Evolutionary conservation across 2,329 filamentous ascomycete species (phyloP), one percentile per base, ranked within the genome.

Genomic region (Hypocreales sp.): DNA sequence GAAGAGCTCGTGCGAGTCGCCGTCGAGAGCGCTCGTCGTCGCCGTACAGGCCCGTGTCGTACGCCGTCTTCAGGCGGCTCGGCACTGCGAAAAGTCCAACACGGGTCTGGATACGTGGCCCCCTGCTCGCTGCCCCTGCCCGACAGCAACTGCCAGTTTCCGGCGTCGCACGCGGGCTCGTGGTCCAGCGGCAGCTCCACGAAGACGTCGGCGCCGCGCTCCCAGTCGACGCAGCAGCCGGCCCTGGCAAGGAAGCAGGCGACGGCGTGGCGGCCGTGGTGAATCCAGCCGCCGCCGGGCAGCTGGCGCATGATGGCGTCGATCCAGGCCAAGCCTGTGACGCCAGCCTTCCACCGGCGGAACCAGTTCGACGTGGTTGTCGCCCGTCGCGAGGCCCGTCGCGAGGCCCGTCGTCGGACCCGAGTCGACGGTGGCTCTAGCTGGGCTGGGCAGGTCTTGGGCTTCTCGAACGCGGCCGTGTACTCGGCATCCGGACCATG

Each of bases 191-290:
- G 60, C 52, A 67, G 68, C 45, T 84, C 79, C 41, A 81, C 76
- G 33, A 86, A 86, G 1, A 84, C 79, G 25, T 80, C 77, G 5
- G 73, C 75, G 2, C 79, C 79, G 12, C 79, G 67, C 52, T 84
- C 79, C 79, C 79, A 86, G 41, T 74, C 68, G 24, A 86, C 58
- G 42, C 83, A 86, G 47, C 77, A 83, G 1, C 79, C 79, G 2
- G 79, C 79, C 3, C 79, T 60, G 1, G 79, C 84, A n/a, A 86
- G 58, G 45, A 86, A 86, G 44, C 78, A 84, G 0, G 79, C 79
- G 0, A 86, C 72, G n/a, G 72, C 67, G 47, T 86, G 79, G 1
- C 79, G 65, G 3, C 78, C 79, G 44, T 86, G 79, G 44, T 86
- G 79, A 7, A 84, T 80, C 79, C 79, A 86, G 16, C 79, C 79